phyloP scores from a whole-genome alignment of 1,284 basidiomycete genomes.

The Gomphus sp. region DNA sequence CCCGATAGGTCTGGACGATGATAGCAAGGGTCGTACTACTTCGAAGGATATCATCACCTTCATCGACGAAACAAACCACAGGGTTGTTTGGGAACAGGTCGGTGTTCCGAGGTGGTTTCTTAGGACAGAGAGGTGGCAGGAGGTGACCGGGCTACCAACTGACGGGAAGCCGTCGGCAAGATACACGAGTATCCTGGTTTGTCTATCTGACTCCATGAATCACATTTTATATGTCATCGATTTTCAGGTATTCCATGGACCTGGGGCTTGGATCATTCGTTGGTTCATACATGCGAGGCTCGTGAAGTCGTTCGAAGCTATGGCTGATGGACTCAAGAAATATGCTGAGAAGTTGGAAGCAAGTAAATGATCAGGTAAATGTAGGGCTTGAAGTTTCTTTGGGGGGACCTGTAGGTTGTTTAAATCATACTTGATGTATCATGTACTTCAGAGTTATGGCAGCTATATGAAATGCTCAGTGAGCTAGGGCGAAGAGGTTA shows the following conservation, averaged over 20 bases:
- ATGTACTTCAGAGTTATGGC: no score
- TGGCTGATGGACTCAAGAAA: conserved; percentile 48
- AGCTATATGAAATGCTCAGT: no score
- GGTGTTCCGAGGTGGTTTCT: conserved; percentile 41
- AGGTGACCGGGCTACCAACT: conserved; percentile 33
- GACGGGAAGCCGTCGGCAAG: conserved; percentile 36
- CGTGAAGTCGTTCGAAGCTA: conserved; percentile 38
- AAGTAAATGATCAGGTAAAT: no score
- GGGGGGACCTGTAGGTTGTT: not conserved
- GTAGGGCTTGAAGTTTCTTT: no score
- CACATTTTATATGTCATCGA: not conserved
- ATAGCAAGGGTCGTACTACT: not conserved
- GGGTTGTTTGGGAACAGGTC: conserved; percentile 46
- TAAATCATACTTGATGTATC: no score
- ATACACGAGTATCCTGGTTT: conserved; percentile 36
- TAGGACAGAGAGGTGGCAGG: conserved; percentile 53
- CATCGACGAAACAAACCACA: conserved; percentile 42
- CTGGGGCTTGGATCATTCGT: conserved; percentile 46
- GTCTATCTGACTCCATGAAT: not conserved
- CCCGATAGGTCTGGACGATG: not conserved
- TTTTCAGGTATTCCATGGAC: conserved; percentile 49
- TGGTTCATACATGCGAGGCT: conserved; percentile 35
- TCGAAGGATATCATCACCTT: conserved; percentile 25
- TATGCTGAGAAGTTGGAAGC: conserved; percentile 44
- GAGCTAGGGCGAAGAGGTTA: no score